These are phyloP conservation scores for Cryptococcus sp. DNA, from an alignment of 1,284 basidiomycete genomes.

Conservation along the genomic window DNA sequence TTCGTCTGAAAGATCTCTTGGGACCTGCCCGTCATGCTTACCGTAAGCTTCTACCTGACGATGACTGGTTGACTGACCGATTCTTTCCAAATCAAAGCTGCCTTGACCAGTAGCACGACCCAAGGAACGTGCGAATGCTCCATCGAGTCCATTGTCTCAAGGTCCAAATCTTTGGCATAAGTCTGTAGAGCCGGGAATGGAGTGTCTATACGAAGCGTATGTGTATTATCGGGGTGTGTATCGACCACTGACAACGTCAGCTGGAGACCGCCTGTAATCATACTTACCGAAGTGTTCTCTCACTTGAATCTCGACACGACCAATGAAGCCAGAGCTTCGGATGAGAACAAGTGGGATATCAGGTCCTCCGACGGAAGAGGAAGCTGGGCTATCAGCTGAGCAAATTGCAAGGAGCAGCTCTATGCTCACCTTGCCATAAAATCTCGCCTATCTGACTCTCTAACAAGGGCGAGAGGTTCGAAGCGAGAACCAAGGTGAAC, in stretches of 20 bases:
- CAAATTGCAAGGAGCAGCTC: constrained; percentile 59
- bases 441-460: constrained; percentile 61
- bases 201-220: constrained; percentile 80
- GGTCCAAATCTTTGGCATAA: constrained; percentile 66
- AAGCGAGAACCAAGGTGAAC: constrained; percentile 78
- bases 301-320: constrained; percentile 81
- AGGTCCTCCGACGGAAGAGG: constrained; percentile 29
- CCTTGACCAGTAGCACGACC: constrained; percentile 77
- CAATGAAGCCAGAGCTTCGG: constrained; percentile 78
- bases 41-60: neutral
- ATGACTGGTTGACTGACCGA: constrained; percentile 18
- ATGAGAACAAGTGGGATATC: constrained; percentile 69
- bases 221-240: constrained; percentile 78
- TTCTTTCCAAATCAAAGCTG: constrained; percentile 72
- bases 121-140: constrained; percentile 85
- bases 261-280: constrained; percentile 3
- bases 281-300: constrained; percentile 74
- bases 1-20: constrained; percentile 5
- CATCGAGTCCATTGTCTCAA: constrained; percentile 71
- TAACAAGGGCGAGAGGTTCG: constrained; percentile 62
- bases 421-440: constrained; percentile 53
- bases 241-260: constrained; percentile 66
- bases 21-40: constrained; percentile 29
- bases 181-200: constrained; percentile 78
- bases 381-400: constrained; percentile 45